phyloP scores from a whole-genome alignment of 2,329 filamentous ascomycete genomes.

The Saccharata proteae region DNA sequence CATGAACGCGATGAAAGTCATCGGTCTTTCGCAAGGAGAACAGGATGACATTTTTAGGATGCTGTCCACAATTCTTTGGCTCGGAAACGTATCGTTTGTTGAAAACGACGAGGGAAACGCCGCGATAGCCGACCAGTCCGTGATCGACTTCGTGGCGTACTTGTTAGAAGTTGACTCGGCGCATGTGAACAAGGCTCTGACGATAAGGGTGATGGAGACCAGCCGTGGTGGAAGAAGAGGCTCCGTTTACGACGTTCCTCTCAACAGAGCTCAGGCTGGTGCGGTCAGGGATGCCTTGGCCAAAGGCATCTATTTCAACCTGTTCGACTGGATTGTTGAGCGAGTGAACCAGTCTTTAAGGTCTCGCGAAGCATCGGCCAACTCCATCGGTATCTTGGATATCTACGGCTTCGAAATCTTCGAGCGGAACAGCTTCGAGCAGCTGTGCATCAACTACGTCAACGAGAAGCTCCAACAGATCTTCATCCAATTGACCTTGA shows the following conservation, averaged over 20 bases:
- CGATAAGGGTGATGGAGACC: conserved; percentile 72
- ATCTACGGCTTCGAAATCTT: conserved; percentile 99
- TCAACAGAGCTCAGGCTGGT: conserved; percentile 76
- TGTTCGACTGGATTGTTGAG: conserved; percentile 97
- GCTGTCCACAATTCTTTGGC: conserved; percentile 82
- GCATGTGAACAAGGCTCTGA: conserved; percentile 75
- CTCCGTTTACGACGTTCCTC: conserved; percentile 59
- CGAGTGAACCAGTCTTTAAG: conserved; percentile 82
- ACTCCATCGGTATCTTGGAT: conserved; percentile 92
- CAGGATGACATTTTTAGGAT: conserved; percentile 97
- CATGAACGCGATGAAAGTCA: conserved; percentile 85
- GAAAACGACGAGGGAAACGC: conserved; percentile 89
- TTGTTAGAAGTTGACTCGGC: conserved; percentile 75
- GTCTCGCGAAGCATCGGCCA: conserved; percentile 60
- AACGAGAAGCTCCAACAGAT: conserved; percentile 99
- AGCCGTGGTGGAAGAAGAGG: conserved; percentile 53
- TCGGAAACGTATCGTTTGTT: conserved; percentile 82
- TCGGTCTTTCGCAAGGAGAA: conserved; percentile 76
- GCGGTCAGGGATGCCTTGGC: conserved; percentile 83
- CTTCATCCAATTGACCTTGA: conserved; percentile 93
- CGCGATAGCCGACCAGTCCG: conserved; percentile 72
- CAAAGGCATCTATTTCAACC: conserved; percentile 93
- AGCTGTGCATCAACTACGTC: conserved; percentile 98
- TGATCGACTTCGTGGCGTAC: conserved; percentile 90
- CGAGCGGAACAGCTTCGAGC: conserved; percentile 95